Evolutionary conservation across 345 rosid genomes (phyloP).

Genomic region (Ceriops tagal): DNA sequence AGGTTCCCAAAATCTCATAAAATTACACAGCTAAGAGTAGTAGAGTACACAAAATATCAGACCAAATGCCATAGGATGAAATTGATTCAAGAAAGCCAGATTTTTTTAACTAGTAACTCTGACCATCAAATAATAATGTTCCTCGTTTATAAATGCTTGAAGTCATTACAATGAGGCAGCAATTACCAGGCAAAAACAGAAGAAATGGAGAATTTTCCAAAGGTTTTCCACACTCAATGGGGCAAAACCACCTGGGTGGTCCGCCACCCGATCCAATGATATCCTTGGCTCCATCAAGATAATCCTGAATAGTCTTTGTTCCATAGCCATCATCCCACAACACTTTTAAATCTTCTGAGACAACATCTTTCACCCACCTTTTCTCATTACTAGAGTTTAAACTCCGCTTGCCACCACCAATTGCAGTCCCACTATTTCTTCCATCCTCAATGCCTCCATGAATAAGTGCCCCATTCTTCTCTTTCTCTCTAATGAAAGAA

Average conservation of each 20-base stretch:
- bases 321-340: slow-evolving; percentile 94
- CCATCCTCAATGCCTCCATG: slow-evolving; percentile 3
- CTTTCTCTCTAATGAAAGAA: slow-evolving; percentile 26
- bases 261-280: slow-evolving; percentile 70
- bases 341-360: slow-evolving; percentile 40
- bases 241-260: slow-evolving; percentile 88
- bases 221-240: slow-evolving; percentile 71
- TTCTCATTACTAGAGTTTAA: slow-evolving; percentile 22
- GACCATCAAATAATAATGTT: not conserved
- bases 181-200: slow-evolving; percentile 75
- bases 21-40: not conserved
- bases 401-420: slow-evolving; percentile 35
- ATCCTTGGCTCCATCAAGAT: slow-evolving; percentile 49
- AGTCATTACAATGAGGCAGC: not conserved
- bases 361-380: slow-evolving; percentile 28
- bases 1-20: not conserved
- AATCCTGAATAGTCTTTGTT: slow-evolving; percentile 56
- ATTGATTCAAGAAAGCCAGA: not conserved
- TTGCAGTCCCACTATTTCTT: slow-evolving; percentile 11
- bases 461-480: slow-evolving; percentile 14
- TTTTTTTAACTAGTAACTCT: not conserved
- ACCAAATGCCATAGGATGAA: not conserved
- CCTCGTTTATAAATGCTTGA: not conserved
- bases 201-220: slow-evolving; percentile 60
- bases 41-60: not conserved